These are phyloP conservation scores for Toxoplasma gondii DNA, from an alignment of 169 alveolate genomes.

Conservation along the genomic window DNA sequence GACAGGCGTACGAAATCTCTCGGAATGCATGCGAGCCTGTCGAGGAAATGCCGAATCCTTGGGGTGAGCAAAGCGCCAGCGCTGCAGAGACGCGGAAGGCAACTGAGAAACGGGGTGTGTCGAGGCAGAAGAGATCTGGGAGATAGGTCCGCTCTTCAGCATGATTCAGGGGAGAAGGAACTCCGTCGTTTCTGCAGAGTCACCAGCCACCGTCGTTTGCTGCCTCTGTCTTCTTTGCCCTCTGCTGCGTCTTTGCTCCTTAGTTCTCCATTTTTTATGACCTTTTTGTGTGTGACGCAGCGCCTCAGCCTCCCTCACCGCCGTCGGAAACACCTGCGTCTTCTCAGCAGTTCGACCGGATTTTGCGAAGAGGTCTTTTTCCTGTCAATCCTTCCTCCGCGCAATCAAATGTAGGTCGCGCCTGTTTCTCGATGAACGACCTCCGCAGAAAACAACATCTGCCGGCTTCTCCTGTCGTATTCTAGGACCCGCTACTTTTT, in stretches of 20 bases:
- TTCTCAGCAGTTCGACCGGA: too few species aligned
- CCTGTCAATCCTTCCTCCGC: too few species aligned
- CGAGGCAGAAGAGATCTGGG: background rate
- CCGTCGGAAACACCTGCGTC: background rate
- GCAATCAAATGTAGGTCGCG: too few species aligned
- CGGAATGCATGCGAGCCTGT: background rate
- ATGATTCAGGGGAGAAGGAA: too few species aligned
- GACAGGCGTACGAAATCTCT: background rate
- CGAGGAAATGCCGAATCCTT: slow-evolving; percentile 68
- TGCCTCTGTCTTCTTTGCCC: background rate
- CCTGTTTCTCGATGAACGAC: too few species aligned
- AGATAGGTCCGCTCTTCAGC: background rate
- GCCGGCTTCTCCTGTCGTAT: too few species aligned
- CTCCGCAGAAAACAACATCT: too few species aligned
- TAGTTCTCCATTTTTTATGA: background rate
- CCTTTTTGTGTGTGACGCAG: background rate
- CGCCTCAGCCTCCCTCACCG: background rate
- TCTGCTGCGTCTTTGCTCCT: background rate
- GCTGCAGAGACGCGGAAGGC: background rate
- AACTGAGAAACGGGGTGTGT: background rate
- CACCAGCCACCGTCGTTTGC: too few species aligned
- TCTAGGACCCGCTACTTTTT: too few species aligned
- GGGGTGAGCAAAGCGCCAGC: slow-evolving; percentile 58
- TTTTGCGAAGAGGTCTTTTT: background rate
- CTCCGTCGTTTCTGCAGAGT: too few species aligned